Conservation (phyloP, 2,329 filamentous ascomycete genomes). For the Botrytis sinoallii region DNA sequence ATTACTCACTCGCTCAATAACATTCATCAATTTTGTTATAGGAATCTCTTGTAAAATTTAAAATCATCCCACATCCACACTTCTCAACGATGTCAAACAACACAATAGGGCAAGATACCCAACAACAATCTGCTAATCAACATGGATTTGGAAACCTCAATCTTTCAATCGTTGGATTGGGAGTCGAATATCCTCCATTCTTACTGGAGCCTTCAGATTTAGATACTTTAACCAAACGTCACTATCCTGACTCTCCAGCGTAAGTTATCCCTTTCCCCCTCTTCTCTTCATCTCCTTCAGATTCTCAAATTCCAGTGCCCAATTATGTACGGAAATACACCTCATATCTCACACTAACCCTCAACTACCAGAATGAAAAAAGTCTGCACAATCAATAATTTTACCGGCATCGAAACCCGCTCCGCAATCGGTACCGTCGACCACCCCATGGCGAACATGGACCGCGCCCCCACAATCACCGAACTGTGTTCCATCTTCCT, state of each 20-base stretch:
- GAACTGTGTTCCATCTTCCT: slow-evolving; percentile 56
- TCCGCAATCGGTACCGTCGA: slow-evolving; percentile 60
- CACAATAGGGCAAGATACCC: background rate
- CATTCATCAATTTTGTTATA: background rate
- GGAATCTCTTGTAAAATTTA: background rate
- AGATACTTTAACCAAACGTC: slow-evolving; percentile 51
- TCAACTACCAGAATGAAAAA: slow-evolving; percentile 54
- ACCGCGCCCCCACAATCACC: slow-evolving; percentile 50
- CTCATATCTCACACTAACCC: background rate
- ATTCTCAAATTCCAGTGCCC: too few species aligned
- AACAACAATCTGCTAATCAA: background rate
- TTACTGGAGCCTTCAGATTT: slow-evolving; percentile 50
- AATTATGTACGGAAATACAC: background rate
- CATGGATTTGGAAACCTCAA: slow-evolving; percentile 47
- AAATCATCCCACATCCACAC: background rate
- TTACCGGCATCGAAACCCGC: slow-evolving; percentile 61
- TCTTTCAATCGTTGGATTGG: slow-evolving; percentile 59
- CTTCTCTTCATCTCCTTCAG: background rate
- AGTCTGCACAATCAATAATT: slow-evolving; percentile 60
- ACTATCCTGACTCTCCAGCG: slow-evolving; percentile 59
- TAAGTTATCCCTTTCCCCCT: slow-evolving; percentile 40
- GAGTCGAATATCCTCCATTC: slow-evolving; percentile 58
- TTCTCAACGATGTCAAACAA: background rate
- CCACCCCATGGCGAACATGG: slow-evolving; percentile 59
- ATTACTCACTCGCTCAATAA: background rate